Base-by-base conservation (phyloP, 495 filamentous ascomycete species). In the Talaromyces liani region DNA sequence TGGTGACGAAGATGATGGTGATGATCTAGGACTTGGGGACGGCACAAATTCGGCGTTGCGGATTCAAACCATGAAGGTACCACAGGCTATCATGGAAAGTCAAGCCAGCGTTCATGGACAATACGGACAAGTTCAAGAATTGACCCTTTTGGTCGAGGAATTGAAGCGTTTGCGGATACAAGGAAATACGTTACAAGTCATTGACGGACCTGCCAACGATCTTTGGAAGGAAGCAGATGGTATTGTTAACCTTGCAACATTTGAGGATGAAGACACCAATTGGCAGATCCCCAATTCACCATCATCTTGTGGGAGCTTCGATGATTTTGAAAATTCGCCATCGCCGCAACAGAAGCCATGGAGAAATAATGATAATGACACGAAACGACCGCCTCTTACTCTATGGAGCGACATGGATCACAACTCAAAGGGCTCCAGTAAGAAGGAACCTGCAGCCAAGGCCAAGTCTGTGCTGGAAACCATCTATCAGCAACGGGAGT, bases 211-310 rank as follows among this genome's bases (percentile, higher is more conserved):
- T 3, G 84, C 86, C 10, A 79, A 79, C 60, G 78, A 83, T 53
- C 77, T 92, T 41, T 96, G 90, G 88, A 87, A 89, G 69, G 91
- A 96, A 72, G 91, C 91, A 6, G 91, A 96, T 70, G 87, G 88
- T 16, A 93, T 96, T 55, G 91, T 96, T 66, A 88, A 90, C 33
- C 79, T 96, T 9, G 91, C 91, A 34, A 92, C 90, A 2, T 85
- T 91, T 34, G 88, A 94, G 63, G 90, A 94, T 55, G 91, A 93
- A 45, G 84, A 88, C 20, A 73, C 78, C 27, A 72, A 72, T 20
- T 71, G 73, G 27, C 76, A 80, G 0, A 78, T 80, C 9, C 80
- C 82, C 14, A 70, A 75, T 10, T 84, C 82, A 6, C 82, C 82
- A 2, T 78, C 75, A 8, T 83, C 81, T 6, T 75, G 82, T 18